A percentile compares a stretch with the other conserved stretches of the same genome.
phyloP scores from a whole-genome alignment of 495 filamentous ascomycete genomes.

The Aspergillus indologenus region DNA sequence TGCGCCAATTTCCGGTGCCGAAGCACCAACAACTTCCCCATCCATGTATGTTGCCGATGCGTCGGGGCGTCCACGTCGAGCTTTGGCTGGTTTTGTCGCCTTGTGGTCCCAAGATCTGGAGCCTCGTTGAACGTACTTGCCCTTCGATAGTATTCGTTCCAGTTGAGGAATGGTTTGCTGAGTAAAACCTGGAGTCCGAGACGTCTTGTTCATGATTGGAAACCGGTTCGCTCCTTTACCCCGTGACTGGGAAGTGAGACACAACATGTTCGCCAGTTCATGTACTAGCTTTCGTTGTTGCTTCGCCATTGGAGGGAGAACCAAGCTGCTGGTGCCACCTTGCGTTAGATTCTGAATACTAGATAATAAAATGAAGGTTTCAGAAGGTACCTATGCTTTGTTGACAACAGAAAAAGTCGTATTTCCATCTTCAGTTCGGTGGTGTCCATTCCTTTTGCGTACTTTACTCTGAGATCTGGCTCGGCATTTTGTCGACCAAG shows the following conservation, averaged over 20 bases:
- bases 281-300: conserved; percentile 73
- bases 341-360: conserved; percentile 2
- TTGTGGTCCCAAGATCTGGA: conserved; percentile 29
- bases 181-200: conserved; percentile 53
- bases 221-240: conserved; percentile 73
- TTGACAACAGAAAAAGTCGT: conserved; percentile 62
- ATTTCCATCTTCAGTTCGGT: conserved; percentile 72
- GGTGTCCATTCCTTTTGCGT: conserved; percentile 65
- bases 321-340: conserved; percentile 50
- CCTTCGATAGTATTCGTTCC: conserved; percentile 33
- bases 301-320: conserved; percentile 83
- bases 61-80: conserved; percentile 37
- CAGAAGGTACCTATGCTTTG: conserved; percentile 56
- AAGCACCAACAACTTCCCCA: conserved; percentile 85
- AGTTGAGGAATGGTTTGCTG: conserved; percentile 40
- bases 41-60: conserved; percentile 64
- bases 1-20: conserved; percentile 76
- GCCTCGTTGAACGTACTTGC: conserved; percentile 34
- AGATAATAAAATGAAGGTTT: neutral
- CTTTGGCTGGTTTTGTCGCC: conserved; percentile 21
- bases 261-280: conserved; percentile 63
- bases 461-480: conserved; percentile 67
- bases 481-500: conserved; percentile 64
- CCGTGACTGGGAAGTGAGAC: conserved; percentile 77
- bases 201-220: conserved; percentile 73